Conservation (phyloP, 345 rosid genomes). For the Litchi chinensis region DNA sequence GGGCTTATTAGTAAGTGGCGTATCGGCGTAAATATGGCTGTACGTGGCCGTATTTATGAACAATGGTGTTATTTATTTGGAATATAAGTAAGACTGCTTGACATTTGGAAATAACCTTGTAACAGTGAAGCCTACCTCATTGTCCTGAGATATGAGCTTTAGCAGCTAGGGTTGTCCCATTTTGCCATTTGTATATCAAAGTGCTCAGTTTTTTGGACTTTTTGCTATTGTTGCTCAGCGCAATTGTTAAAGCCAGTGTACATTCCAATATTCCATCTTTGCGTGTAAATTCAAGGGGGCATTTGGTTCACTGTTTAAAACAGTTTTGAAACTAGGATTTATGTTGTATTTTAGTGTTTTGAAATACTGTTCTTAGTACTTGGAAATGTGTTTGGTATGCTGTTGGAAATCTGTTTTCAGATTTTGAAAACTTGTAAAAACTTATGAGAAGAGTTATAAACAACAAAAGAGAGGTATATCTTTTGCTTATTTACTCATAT, state of each 20-base stretch:
- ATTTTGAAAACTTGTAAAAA: too few species aligned
- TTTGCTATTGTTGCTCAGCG: neutral
- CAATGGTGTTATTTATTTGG: neutral
- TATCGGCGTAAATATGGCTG: too few species aligned
- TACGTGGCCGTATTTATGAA: too few species aligned
- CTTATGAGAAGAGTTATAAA: too few species aligned
- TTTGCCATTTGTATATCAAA: neutral
- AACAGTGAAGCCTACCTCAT: neutral
- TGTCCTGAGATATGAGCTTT: neutral
- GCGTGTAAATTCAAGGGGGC: neutral
- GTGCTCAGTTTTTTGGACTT: neutral
- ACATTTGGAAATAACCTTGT: conserved; percentile 2
- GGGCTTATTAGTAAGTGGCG: too few species aligned
- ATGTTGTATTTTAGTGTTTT: neutral
- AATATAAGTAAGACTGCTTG: neutral
- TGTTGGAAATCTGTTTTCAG: too few species aligned
- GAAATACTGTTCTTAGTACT: neutral
- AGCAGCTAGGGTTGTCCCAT: neutral
- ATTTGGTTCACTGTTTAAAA: neutral
- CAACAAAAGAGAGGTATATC: too few species aligned
- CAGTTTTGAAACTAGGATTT: neutral
- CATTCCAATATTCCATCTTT: neutral
- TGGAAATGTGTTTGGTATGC: neutral
- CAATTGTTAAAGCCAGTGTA: neutral
- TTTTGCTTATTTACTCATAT: neutral